Percentiles rank a stretch among this genome's conserved stretches.
Conservation (phyloP, 257 asterid genomes). For the Solanum virginianum region DNA sequence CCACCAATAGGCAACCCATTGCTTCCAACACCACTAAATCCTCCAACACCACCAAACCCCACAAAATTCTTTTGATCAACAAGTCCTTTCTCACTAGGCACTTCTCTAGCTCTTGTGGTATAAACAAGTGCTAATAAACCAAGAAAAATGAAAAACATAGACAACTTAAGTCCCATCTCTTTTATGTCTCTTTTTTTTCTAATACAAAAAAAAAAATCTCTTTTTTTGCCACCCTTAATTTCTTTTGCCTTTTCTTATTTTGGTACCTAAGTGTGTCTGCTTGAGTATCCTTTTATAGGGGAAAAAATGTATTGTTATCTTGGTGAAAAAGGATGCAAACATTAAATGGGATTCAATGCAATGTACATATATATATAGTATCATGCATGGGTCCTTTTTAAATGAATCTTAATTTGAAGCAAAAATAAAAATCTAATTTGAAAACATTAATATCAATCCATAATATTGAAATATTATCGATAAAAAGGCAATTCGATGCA, state of each 20-base stretch:
- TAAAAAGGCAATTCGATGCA: fast-evolving
- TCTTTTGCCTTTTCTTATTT: not conserved
- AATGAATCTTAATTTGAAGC: not conserved
- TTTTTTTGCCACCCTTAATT: not conserved
- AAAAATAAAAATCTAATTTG: not conserved
- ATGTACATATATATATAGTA: not conserved
- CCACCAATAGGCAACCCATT: not conserved
- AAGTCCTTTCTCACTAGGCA: constrained; percentile 19
- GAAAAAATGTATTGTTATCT: not conserved
- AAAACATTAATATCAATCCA: not conserved
- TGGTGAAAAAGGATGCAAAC: not conserved
- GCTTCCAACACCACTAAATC: constrained; percentile 3
- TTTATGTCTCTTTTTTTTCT: not conserved
- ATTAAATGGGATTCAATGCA: constrained; percentile 10
- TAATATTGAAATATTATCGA: not conserved
- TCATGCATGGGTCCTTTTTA: not conserved
- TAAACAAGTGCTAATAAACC: constrained; percentile 8
- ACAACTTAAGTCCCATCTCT: constrained; percentile 16
- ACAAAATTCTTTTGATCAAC: constrained; percentile 21
- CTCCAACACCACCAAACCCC: constrained; percentile 15
- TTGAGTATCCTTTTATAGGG: constrained; percentile 5
- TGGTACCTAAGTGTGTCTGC: not conserved
- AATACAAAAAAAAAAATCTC: not conserved
- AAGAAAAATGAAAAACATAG: constrained; percentile 1
- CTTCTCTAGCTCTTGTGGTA: constrained; percentile 15